Percentiles rank a stretch among this genome's conserved stretches.
phyloP scores from a whole-genome alignment of 2,329 filamentous ascomycete species.

The Coniochaeta sp. region DNA sequence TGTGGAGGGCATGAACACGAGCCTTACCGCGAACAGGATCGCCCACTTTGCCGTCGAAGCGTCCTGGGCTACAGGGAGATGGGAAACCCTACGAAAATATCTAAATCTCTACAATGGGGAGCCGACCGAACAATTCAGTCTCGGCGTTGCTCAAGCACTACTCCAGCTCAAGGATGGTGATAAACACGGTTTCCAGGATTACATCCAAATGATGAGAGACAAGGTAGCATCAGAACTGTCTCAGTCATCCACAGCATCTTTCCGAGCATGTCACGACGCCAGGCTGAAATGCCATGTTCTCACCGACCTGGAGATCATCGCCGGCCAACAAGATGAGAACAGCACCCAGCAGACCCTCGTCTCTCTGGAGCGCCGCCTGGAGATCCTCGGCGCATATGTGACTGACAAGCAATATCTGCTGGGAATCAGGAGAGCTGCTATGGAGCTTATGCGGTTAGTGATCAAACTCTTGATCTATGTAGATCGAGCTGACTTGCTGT shows the following conservation, averaged over 20 bases:
- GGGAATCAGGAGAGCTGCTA: slow-evolving; percentile 75
- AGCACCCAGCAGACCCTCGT: slow-evolving; percentile 37
- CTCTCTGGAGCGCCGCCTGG: slow-evolving; percentile 68
- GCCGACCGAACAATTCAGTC: slow-evolving; percentile 64
- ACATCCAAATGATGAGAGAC: slow-evolving; percentile 59
- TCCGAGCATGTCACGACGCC: slow-evolving; percentile 78
- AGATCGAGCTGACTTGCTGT: slow-evolving; percentile 11
- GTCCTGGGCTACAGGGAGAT: slow-evolving; percentile 81
- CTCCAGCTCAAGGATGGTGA: slow-evolving; percentile 50
- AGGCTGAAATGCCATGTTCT: slow-evolving; percentile 82
- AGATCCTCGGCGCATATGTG: slow-evolving; percentile 80
- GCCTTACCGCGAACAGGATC: slow-evolving; percentile 49
- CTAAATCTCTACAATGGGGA: slow-evolving; percentile 44
- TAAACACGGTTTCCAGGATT: slow-evolving; percentile 40
- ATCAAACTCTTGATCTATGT: slow-evolving; percentile 14
- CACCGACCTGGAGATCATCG: slow-evolving; percentile 77
- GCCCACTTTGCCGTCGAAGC: slow-evolving; percentile 85
- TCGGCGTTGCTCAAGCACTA: slow-evolving; percentile 65
- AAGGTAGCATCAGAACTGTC: slow-evolving; percentile 69
- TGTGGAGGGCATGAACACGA: slow-evolving; percentile 64
- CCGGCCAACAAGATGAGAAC: slow-evolving; percentile 35
- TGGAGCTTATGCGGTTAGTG: slow-evolving; percentile 58
- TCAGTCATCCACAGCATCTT: slow-evolving; percentile 66
- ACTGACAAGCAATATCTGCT: slow-evolving; percentile 92
- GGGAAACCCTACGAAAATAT: slow-evolving; percentile 66